Conservation (phyloP, 495 filamentous ascomycete species). For the Aspergillus cavernicola region DNA sequence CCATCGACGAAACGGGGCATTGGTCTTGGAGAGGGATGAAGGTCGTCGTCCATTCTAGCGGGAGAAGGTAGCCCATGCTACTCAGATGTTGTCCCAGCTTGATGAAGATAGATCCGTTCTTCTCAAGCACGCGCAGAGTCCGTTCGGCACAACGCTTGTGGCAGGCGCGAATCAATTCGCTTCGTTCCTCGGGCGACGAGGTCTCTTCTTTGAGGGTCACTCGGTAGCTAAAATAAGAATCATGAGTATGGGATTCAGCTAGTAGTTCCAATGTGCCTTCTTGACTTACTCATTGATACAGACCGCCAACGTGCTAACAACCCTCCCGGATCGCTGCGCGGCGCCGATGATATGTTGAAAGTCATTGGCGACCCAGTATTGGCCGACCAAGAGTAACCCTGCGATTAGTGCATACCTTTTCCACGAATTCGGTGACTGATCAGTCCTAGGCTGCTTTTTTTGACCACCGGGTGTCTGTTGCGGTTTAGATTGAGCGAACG, state of each 20-base stretch:
- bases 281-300: constrained; percentile 84
- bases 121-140: constrained; percentile 81
- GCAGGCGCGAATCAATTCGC: constrained; percentile 70
- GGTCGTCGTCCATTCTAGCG: constrained; percentile 89
- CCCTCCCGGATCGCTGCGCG: constrained; percentile 72
- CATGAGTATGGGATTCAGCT: neutral
- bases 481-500: constrained; percentile 16
- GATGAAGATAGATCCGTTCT: constrained; percentile 96
- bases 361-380: constrained; percentile 65
- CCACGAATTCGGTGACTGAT: constrained; percentile 24
- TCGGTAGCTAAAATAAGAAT: constrained; percentile 61
- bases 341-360: constrained; percentile 69
- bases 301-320: constrained; percentile 68
- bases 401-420: constrained; percentile 50
- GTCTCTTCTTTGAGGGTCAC: constrained; percentile 66
- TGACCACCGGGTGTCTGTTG: constrained; percentile 13
- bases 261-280: neutral
- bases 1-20: constrained; percentile 88
- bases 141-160: constrained; percentile 91
- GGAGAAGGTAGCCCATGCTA: constrained; percentile 94
- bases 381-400: constrained; percentile 51
- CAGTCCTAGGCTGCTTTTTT: constrained; percentile 13
- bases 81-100: constrained; percentile 96
- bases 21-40: constrained; percentile 96
- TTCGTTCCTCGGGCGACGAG: constrained; percentile 56